Conservation (phyloP, 1,139 yeast species). For the Magnusiomyces magnusii region DNA sequence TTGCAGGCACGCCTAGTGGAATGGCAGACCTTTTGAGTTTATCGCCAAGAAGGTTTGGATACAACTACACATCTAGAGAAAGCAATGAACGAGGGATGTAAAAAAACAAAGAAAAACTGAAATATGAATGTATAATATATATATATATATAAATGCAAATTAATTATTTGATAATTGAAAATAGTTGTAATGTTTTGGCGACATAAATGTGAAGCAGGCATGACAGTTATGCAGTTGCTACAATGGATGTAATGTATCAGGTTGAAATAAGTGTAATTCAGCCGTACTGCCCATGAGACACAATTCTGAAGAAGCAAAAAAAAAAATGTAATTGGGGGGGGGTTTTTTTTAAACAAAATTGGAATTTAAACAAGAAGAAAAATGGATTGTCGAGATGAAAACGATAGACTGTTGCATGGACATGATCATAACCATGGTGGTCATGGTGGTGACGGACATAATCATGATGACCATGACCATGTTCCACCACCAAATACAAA, state of each 20-base stretch:
- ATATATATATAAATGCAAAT: too few species aligned
- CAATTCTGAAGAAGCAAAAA: too few species aligned
- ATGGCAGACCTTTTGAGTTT: not conserved
- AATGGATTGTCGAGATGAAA: constrained; percentile 8
- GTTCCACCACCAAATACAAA: constrained; percentile 69
- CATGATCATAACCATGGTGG: constrained; percentile 27
- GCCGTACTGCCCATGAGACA: too few species aligned
- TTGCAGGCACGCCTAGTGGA: not conserved
- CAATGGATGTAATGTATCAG: too few species aligned
- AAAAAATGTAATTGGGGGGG: too few species aligned
- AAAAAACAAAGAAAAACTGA: not conserved
- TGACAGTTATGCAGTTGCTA: too few species aligned
- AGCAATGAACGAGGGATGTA: constrained; percentile 23
- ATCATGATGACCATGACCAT: constrained; percentile 30
- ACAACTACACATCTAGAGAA: constrained; percentile 21
- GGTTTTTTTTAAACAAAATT: too few species aligned
- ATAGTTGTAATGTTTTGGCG: too few species aligned
- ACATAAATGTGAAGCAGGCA: too few species aligned
- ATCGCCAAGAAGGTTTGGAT: constrained; percentile 12
- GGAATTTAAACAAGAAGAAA: too few species aligned
- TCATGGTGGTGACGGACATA: constrained; percentile 21
- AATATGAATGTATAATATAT: not conserved
- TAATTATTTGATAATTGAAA: too few species aligned
- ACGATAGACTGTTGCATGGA: constrained; percentile 22
- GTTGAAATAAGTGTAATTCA: too few species aligned